Conservation (phyloP, 306 rosid species). For the Prunus armeniaca region DNA sequence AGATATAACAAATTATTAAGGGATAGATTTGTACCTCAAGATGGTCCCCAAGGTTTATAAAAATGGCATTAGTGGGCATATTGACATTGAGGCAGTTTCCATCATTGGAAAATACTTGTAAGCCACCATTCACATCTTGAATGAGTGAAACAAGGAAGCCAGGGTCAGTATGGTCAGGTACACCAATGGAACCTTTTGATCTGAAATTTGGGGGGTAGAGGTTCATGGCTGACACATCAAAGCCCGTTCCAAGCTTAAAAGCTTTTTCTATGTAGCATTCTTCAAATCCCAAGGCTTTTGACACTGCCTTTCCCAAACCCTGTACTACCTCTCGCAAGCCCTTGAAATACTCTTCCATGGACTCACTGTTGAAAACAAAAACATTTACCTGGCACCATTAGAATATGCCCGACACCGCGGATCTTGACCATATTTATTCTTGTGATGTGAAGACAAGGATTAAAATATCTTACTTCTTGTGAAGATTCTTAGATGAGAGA, state of each 20-base stretch:
- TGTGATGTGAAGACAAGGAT: too few species aligned
- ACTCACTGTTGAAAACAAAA: constrained; percentile 23
- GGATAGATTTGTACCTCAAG: constrained; percentile 38
- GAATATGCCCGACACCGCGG: too few species aligned
- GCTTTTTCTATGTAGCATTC: constrained; percentile 50
- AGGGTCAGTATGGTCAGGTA: constrained; percentile 53
- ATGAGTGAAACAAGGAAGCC: constrained; percentile 46
- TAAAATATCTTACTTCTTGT: neutral
- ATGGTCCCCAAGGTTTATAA: constrained; percentile 55
- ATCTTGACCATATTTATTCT: too few species aligned
- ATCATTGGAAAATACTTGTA: constrained; percentile 42
- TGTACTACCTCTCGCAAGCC: constrained; percentile 24
- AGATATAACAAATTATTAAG: too few species aligned
- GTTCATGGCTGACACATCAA: constrained; percentile 51
- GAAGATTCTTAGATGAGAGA: neutral
- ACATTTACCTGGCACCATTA: neutral
- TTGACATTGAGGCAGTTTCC: constrained; percentile 46
- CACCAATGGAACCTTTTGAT: constrained; percentile 32
- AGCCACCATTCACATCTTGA: constrained; percentile 58
- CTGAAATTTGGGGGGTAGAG: constrained; percentile 42
- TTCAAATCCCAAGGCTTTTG: constrained; percentile 44
- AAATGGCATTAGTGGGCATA: constrained; percentile 50
- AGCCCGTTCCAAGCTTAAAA: constrained; percentile 39
- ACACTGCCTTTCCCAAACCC: constrained; percentile 43
- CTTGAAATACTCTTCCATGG: constrained; percentile 31